These are phyloP conservation scores for Schwanniomyces sp. DNA, from an alignment of 805 yeast species.

Conservation along the genomic window DNA sequence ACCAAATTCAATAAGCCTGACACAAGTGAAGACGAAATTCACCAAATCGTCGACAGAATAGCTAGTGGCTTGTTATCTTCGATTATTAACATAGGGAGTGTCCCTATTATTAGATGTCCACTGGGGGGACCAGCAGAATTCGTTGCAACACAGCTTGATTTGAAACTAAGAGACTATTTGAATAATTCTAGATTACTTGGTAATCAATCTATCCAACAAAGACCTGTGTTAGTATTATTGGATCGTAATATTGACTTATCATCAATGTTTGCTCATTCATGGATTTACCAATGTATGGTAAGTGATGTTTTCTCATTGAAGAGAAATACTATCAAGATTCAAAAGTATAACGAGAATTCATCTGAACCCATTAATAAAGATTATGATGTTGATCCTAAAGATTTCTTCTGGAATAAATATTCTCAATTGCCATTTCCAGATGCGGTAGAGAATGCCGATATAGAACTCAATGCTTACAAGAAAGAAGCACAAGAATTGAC, in stretches of 20 bases:
- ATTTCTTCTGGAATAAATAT: conserved; percentile 87
- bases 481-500: conserved; percentile 87
- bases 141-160: conserved; percentile 84
- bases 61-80: conserved; percentile 81
- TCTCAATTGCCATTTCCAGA: conserved; percentile 93
- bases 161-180: conserved; percentile 80
- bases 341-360: conserved; percentile 25
- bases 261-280: conserved; percentile 93
- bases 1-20: conserved; percentile 66
- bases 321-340: conserved; percentile 76
- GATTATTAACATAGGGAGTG: conserved; percentile 70
- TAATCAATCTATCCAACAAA: conserved; percentile 38
- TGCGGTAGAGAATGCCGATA: conserved; percentile 96
- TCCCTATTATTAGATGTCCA: conserved; percentile 91
- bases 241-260: conserved; percentile 90
- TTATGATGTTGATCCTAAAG: conserved; percentile 89
- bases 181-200: conserved; percentile 52
- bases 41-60: conserved; percentile 61
- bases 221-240: conserved; percentile 76
- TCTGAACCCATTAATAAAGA: conserved; percentile 47
- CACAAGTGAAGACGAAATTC: conserved; percentile 75
- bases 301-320: conserved; percentile 84
- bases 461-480: conserved; percentile 77
- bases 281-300: conserved; percentile 97
- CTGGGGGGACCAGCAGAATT: conserved; percentile 94